A percentile compares a stretch with the other conserved stretches of the same genome.
Evolutionary conservation across 1,139 yeast genomes (phyloP).

Genomic region (Meyerozyma athensensis): DNA sequence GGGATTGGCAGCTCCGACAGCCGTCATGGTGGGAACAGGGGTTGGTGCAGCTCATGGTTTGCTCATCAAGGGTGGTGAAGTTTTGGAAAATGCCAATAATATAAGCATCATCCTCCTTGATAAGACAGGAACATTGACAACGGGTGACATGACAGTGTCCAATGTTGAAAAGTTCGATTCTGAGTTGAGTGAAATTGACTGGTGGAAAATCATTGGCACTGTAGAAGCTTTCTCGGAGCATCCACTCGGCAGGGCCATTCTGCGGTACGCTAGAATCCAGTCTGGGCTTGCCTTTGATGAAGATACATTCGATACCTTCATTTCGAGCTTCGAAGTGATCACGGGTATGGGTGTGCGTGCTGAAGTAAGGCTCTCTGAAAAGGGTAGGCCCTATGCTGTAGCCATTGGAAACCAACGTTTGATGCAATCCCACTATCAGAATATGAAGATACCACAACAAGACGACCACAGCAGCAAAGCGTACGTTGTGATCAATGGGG

Average conservation of each 20-base stretch:
- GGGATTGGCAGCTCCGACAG: slow-evolving; percentile 97
- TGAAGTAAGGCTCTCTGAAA: slow-evolving; percentile 20
- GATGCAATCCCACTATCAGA: slow-evolving; percentile 24
- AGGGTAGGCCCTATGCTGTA: slow-evolving; percentile 25
- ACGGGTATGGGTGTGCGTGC: slow-evolving; percentile 75
- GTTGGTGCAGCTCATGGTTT: slow-evolving; percentile 90
- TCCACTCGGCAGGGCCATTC: slow-evolving; percentile 77
- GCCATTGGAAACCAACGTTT: slow-evolving; percentile 55
- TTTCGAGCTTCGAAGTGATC: slow-evolving; percentile 43
- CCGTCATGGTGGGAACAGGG: slow-evolving; percentile 98
- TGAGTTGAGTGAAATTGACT: slow-evolving; percentile 16
- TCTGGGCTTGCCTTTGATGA: slow-evolving; percentile 29
- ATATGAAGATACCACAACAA: slow-evolving; percentile 11
- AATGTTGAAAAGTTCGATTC: slow-evolving; percentile 15
- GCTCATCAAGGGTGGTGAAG: slow-evolving; percentile 88
- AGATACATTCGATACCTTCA: slow-evolving; percentile 26
- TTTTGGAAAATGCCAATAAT: slow-evolving; percentile 68
- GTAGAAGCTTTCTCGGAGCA: slow-evolving; percentile 78
- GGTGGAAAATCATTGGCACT: slow-evolving; percentile 62
- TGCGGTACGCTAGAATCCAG: slow-evolving; percentile 23
- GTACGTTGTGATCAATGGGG: slow-evolving; percentile 48
- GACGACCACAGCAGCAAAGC: slow-evolving; percentile 16
- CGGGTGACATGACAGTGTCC: slow-evolving; percentile 69
- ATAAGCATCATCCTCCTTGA: slow-evolving; percentile 76
- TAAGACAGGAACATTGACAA: slow-evolving; percentile 92